Evolutionary conservation across 495 filamentous ascomycete species (phyloP), one percentile per base, ranked within the genome.

Genomic region (Hypoxylon lienhwacheense): DNA sequence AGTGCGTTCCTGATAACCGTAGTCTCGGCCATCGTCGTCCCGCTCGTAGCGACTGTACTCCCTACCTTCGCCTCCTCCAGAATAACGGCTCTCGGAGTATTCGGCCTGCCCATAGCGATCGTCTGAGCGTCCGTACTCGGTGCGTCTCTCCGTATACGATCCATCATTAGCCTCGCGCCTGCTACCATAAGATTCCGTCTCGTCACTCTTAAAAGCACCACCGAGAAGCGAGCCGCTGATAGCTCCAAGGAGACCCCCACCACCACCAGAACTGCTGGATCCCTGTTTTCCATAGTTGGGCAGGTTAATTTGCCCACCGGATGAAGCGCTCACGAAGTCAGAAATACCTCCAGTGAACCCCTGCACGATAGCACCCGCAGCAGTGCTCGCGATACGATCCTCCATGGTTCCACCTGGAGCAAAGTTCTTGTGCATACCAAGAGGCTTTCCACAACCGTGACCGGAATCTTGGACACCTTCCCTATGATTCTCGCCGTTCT

Each of bases 401-500:
- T 79, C 69, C 32, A 74, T 53, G n/a, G 64, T 70, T 12, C 59
- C 70, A 1, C 56, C 64, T 32, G 64, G 31, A n/a, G 46, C 56
- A 42, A 68, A 72, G 56, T 71, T 76, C 61, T 77, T 73, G 47
- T 71, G 68, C 67, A 73, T 70, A 47, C 71, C 69, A 21, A 75
- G 69, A 63, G 77, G 73, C 61, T 79, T 71, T 37, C 89, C 86
- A 61, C 89, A 93, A 34, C 90, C 90, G 67, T 95, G 90, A 17
- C 90, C 90, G 26, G 77, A 81, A 59, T 96, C 91, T 12, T 86
- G 72, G n/a, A 90, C 84, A 17, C 88, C 89, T 59, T 89, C 85
- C 64, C 87, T 90, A 67, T 95, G 90, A 65, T 96, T 95, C 32
- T 79, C 74, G 31, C 88, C 90, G 44, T 79, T 71, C 53, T 80